phyloP scores from a whole-genome alignment of 108 stramenopile genomes.

The Aurantiochytrium sp. region DNA sequence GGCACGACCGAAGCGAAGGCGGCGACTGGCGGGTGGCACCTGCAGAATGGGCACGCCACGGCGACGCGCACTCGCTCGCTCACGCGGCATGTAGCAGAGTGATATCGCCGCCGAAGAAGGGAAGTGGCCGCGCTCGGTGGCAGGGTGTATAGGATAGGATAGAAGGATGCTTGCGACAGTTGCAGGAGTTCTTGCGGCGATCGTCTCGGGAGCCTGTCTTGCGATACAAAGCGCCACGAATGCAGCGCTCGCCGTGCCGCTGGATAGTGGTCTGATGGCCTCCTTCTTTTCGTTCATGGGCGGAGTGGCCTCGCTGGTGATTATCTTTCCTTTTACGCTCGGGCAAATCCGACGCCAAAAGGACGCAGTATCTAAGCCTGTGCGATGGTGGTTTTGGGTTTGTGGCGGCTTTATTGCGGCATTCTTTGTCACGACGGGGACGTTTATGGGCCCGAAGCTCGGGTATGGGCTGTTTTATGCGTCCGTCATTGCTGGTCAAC shows the following conservation, averaged over 20 bases:
- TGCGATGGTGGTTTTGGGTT: not conserved
- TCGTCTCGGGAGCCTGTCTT: not conserved
- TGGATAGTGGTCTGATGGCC: not conserved
- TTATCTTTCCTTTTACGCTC: not conserved
- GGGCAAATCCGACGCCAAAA: not conserved
- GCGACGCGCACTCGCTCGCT: no score
- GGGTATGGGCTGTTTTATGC: not conserved
- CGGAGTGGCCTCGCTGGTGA: not conserved
- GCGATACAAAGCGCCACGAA: not conserved
- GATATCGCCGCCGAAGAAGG: not conserved
- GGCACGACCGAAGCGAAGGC: no score
- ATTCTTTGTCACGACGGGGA: not conserved
- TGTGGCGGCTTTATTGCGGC: not conserved
- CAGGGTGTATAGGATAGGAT: not conserved
- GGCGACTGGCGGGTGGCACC: no score
- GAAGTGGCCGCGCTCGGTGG: not conserved
- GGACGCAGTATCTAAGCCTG: not conserved
- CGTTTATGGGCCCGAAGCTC: not conserved
- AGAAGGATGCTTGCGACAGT: not conserved
- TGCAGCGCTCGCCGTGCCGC: not conserved
- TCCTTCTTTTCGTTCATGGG: not conserved
- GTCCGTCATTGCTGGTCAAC: not conserved
- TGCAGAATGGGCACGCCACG: no score
- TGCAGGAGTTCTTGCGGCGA: not conserved
- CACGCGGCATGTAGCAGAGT: no score